Evolutionary conservation across 495 filamentous ascomycete species (phyloP), one percentile per base, ranked within the genome.

Genomic region (Sphaerosporella brunnea): DNA sequence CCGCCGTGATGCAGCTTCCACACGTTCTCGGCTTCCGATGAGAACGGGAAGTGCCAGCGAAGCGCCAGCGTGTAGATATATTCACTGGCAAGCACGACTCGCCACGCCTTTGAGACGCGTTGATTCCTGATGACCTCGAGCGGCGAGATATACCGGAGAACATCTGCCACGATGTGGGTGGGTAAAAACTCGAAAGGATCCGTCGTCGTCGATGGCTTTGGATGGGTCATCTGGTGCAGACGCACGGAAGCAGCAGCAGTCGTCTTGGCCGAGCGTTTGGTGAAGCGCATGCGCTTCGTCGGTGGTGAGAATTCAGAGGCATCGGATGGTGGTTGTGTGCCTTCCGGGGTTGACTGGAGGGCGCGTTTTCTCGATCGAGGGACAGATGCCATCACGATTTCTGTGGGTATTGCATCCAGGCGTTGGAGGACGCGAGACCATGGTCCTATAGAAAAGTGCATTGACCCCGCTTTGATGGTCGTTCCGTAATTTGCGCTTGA

Each of bases 41-140:
- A 48, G 13, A 50, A 43, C 4, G 54, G 53, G 36, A 57, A 57
- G 34, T 57, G 54, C 5, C 44, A 47, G 36, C 55, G 47, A 13
- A 57, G 53, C 19, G 54, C 53, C 26, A 57, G 46, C 8, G 52
- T 54, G 10, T 53, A 45, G 13, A 57, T 47, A 15, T 57, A 57
- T 23, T 57, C 54, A 5, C 53, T 58, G 2, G 48, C 28, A 18
- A 57, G 24, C 16, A 52, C 51, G 8, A 35, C 32, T 10, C 45
- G 38, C 54, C 54, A 57, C 30, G 45, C 24, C 23, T 47, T 34
- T 19, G 48, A 56, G 15, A 57, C 54, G 24, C 54, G 34, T 34
- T 56, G 54, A 16, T 58, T 53, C 25, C 43, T 36, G 35, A 57
- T 45, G 25, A 57, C 42, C 23, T 57, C 54, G 48, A 56, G 50